Base-by-base conservation (phyloP, 805 yeast genomes). In the Sugiyamaella qingdaonensis region DNA sequence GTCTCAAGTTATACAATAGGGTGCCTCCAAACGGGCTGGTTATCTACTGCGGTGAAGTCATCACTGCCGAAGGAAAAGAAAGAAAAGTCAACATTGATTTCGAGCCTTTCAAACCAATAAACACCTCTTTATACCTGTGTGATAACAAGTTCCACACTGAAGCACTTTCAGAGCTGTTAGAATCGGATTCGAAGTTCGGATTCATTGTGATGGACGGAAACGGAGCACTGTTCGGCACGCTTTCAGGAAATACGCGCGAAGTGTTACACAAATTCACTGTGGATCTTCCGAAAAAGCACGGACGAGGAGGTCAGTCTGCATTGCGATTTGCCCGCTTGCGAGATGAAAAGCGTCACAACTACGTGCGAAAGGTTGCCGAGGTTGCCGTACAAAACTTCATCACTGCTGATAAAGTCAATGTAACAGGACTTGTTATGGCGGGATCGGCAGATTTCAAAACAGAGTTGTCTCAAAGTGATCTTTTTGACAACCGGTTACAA, bases 241-340 rank as follows among this genome's bases (percentile, higher is more conserved):
- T 94, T 52, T 84, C 95, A 44, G 99, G 99, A 71, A 94, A 94
- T 76, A 91, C 96, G 46, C 86, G 99, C 78, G 97, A 94, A 58
- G 88, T 94, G 44, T 78, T 94, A 67, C 96, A 92, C 73, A 94
- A 94, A 73, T 94, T 94, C 74, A 86, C 90, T 1, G 99, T 94
- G 53, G 99, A 94, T 73, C 78, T 94, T 65, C 99, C 99, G 65
- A 94, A 94, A 78, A 94, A 94, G 88, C 99, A 94, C 79, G 99
- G 99, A 67, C 87, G 99, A 81, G 99, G 99, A 87, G 99, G 99
- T 86, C 99, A 94, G 78, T 94, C 99, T 58, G 99, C 99, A 44
- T 70, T 94, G 63, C 98, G 99, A 88, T 94, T 94, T 78, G 85
- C 97, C 24, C 91, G 99, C 80, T 80, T 94, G 72, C 87, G 99